Percentiles rank a stretch among this genome's conserved stretches.
Evolutionary conservation across 2,329 filamentous ascomycete genomes (phyloP).

Genomic region (Drechslerella stenobrocha): DNA sequence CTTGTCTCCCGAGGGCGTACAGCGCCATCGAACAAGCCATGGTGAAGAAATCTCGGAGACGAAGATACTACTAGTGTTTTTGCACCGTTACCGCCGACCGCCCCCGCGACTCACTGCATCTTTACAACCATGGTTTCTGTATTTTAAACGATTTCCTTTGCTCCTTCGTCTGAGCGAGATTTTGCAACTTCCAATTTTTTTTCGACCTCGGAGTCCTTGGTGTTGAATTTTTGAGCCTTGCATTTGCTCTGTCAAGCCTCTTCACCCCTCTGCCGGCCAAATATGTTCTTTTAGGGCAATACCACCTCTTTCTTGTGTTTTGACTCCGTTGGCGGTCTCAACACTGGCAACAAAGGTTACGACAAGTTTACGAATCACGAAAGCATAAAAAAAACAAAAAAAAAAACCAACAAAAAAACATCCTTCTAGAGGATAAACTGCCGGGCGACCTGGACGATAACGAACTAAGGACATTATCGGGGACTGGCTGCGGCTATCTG

Average conservation of each 20-base stretch:
- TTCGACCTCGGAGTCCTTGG: constrained; percentile 2
- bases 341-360: too few species aligned
- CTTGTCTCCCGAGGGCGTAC: constrained; percentile 42
- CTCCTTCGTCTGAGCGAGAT: constrained; percentile 5
- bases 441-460: constrained; percentile 20
- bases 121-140: constrained; percentile 5
- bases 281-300: too few species aligned
- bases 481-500: constrained; percentile 2
- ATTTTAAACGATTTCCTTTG: constrained; percentile 10
- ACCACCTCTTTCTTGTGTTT: too few species aligned
- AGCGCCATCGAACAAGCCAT: constrained; percentile 47
- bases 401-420: constrained; percentile 11
- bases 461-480: neutral
- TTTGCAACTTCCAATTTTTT: neutral
- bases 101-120: neutral
- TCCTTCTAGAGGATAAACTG: neutral
- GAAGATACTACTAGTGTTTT: constrained; percentile 26
- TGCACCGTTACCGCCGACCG: neutral
- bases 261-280: too few species aligned
- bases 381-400: constrained; percentile 9
- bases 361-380: constrained; percentile 13
- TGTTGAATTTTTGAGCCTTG: neutral
- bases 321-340: too few species aligned
- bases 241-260: too few species aligned
- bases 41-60: constrained; percentile 30